Evolutionary conservation across 257 asterid genomes (phyloP), one percentile per base, ranked within the genome.

Genomic region (Asclepias syriaca): DNA sequence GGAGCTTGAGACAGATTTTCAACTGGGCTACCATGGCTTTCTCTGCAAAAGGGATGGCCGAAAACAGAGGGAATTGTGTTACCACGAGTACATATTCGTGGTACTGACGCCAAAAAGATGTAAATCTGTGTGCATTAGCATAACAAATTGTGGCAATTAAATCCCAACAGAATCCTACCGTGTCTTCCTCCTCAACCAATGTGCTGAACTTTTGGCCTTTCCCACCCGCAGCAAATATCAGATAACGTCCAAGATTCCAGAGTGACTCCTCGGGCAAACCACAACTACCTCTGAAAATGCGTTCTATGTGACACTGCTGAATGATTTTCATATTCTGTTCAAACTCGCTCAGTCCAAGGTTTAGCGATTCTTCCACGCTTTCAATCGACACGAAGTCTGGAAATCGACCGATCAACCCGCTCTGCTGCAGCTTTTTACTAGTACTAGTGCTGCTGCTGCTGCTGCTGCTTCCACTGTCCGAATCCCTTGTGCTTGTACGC

Each of bases 161-260:
- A 64, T 94, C 99, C 97, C 97, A 94, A 72, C 98, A 94, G 61
- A 94, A 94, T 32, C 75, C 86, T 11, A 94, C 91, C 0, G 90
- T 86, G 65, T 94, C 98, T 70, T 94, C 99, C 76, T 95, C 99
- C 74, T 94, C 99, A 0, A 86, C 71, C 19, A 90, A 89, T 3
- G 98, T 91, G 86, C 93, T 88, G 82, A 94, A 90, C 69, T 86
- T 88, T 57, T 87, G 96, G 59, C 96, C 96, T 76, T 86, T 87
- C 8, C 98, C 98, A 3, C 89, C 98, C 18, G 91, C 98, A 27
- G 96, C 85, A 48, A 82, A 90, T 81, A 91, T 87, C 15, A 94
- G 81, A 68, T 90, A 83, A 18, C 98, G 97, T 29, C 97, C 99
- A 5, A 94, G 88, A 80, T 85, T 86, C 72, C 87, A 78, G 72